phyloP scores from a whole-genome alignment of 441 rosid species.

The Capsella rubella region DNA sequence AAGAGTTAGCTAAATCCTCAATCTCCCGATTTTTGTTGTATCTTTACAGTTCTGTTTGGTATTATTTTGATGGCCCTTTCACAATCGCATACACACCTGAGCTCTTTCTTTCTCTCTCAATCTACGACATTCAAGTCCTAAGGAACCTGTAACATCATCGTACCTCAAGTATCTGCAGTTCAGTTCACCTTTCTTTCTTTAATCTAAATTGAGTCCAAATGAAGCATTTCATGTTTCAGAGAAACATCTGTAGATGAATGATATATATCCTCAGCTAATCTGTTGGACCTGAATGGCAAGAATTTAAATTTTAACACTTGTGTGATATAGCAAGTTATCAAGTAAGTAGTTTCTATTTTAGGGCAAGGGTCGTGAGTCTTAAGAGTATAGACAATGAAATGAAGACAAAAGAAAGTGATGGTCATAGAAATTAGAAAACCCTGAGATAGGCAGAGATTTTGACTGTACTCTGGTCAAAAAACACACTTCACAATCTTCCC shows the following conservation, averaged over 20 bases:
- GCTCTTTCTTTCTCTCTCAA: not conserved
- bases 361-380: not conserved
- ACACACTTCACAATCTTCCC: constrained; percentile 43
- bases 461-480: constrained; percentile 43
- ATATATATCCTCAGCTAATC: not conserved
- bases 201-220: not conserved
- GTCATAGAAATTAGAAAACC: constrained; percentile 24
- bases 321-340: not conserved
- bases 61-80: not conserved
- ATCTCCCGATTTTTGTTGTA: constrained; percentile 31
- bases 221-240: not conserved
- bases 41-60: constrained; percentile 27
- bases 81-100: constrained; percentile 9
- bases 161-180: not conserved
- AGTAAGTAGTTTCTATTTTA: not conserved
- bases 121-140: not conserved
- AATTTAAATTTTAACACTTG: not conserved
- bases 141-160: constrained; percentile 18
- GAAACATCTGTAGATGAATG: not conserved
- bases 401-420: constrained; percentile 30
- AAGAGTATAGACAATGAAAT: constrained; percentile 28
- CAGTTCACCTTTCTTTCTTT: constrained; percentile 10
- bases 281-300: not conserved
- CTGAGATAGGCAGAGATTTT: constrained; percentile 30
- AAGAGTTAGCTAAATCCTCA: constrained; percentile 37